phyloP scores from a whole-genome alignment of 495 filamentous ascomycete species.

The Trichocladium antarcticum region DNA sequence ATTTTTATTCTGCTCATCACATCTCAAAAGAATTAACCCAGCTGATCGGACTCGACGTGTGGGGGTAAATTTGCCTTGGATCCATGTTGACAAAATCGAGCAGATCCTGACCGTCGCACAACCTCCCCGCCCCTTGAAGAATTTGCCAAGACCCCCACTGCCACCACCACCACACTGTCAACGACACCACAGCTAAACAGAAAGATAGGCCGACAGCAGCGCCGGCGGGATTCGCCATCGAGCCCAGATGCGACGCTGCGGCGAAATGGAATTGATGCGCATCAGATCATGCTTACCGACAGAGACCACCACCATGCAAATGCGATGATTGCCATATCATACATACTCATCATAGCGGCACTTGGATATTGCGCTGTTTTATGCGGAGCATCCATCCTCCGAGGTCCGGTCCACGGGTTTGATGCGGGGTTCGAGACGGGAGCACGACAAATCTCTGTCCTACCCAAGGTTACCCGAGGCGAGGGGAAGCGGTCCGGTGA shows the following conservation, averaged over 20 bases:
- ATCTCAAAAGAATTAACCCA: slow-evolving; percentile 15
- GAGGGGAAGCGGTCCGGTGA: slow-evolving; percentile 2
- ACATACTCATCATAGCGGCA: too few relatives aligned
- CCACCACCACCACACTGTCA: not conserved
- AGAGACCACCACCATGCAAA: not conserved
- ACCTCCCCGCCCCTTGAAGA: not conserved
- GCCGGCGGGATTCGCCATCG: not conserved
- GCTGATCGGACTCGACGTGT: not conserved
- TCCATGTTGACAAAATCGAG: too few relatives aligned
- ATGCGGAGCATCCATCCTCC: not conserved
- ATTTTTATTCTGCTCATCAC: slow-evolving; percentile 15
- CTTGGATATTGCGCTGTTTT: too few relatives aligned
- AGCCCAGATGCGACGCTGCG: not conserved
- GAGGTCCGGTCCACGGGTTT: not conserved
- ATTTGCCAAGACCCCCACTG: slow-evolving; percentile 8
- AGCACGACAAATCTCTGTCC: not conserved
- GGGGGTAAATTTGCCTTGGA: not conserved
- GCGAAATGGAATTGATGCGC: not conserved
- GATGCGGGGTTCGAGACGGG: not conserved
- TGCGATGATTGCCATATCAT: not conserved
- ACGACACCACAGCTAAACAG: slow-evolving; percentile 13
- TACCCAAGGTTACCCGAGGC: not conserved
- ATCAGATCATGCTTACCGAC: not conserved
- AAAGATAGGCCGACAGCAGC: slow-evolving; percentile 7
- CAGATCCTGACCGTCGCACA: too few relatives aligned